Evolutionary conservation across 345 rosid genomes (phyloP).

Genomic region (Linum tenue): DNA sequence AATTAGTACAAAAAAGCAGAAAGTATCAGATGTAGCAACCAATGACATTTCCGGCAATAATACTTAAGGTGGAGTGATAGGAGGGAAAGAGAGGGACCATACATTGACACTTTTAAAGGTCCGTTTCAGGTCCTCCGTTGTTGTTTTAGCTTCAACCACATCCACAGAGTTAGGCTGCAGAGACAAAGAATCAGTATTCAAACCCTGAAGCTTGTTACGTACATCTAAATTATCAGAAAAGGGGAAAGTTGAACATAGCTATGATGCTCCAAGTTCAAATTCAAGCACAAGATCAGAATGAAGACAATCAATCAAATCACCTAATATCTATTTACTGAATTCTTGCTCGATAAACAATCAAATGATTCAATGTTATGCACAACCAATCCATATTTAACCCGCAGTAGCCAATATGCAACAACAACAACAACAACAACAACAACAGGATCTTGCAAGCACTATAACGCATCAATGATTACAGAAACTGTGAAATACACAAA

Average conservation of each 20-base stretch:
- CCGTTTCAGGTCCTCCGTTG: conserved; percentile 32
- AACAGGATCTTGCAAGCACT: too few relatives aligned
- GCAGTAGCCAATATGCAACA: too few relatives aligned
- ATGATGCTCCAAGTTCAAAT: not conserved
- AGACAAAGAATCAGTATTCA: conserved; percentile 7
- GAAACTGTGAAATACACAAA: not conserved
- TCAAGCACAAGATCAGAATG: not conserved
- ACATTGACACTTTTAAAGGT: conserved; percentile 48
- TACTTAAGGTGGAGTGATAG: not conserved
- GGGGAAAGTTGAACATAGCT: not conserved
- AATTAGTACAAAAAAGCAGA: not conserved
- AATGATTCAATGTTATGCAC: too few relatives aligned
- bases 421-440: too few relatives aligned
- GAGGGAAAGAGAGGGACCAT: conserved; percentile 12
- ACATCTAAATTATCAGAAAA: not conserved
- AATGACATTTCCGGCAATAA: not conserved
- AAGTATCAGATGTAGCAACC: conserved; percentile 11
- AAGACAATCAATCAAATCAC: too few relatives aligned
- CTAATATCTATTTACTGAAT: too few relatives aligned
- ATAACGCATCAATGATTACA: too few relatives aligned
- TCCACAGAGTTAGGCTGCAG: conserved; percentile 34
- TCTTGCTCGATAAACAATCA: too few relatives aligned
- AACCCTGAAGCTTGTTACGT: not conserved
- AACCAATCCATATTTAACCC: too few relatives aligned
- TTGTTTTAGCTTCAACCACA: conserved; percentile 22